These are phyloP conservation scores for Fusarium temperatum DNA, from an alignment of 2,329 filamentous ascomycete species.

Conservation along the genomic window DNA sequence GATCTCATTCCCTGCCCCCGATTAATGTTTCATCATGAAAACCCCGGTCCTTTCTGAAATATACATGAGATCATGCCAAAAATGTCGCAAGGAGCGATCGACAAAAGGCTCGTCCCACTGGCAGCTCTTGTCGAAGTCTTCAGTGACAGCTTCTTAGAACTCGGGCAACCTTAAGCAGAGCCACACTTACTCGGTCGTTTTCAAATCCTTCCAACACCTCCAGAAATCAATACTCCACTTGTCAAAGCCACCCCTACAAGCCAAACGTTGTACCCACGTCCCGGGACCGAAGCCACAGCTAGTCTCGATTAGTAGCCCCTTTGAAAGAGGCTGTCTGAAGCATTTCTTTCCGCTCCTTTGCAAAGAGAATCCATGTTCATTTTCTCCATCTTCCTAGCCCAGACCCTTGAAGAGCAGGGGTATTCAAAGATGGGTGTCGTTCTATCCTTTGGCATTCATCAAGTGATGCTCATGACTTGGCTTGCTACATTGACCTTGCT, in stretches of 20 bases:
- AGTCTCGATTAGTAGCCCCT: slow-evolving; percentile 33
- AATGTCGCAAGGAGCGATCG: neutral
- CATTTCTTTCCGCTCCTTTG: slow-evolving; percentile 34
- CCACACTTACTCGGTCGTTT: slow-evolving; percentile 20
- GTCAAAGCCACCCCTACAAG: slow-evolving; percentile 39
- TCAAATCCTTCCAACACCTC: slow-evolving; percentile 31
- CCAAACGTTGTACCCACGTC: slow-evolving; percentile 34
- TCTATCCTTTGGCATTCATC: slow-evolving; percentile 35
- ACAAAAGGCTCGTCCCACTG: neutral
- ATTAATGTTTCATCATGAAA: slow-evolving; percentile 24
- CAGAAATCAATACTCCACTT: slow-evolving; percentile 30
- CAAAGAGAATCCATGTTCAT: slow-evolving; percentile 35
- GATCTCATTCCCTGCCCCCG: slow-evolving; percentile 9
- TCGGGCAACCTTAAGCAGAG: slow-evolving; percentile 5
- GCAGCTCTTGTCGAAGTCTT: neutral
- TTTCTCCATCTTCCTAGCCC: slow-evolving; percentile 18
- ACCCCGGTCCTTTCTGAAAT: slow-evolving; percentile 6
- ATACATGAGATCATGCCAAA: slow-evolving; percentile 5
- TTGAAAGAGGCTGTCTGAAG: slow-evolving; percentile 41
- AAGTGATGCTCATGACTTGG: slow-evolving; percentile 37
- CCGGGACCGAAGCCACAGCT: slow-evolving; percentile 41
- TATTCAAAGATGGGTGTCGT: slow-evolving; percentile 30
- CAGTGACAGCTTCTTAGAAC: slow-evolving; percentile 2
- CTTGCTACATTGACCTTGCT: slow-evolving; percentile 36
- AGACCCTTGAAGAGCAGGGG: slow-evolving; percentile 21